A percentile compares a stretch with the other conserved stretches of the same genome.
These are phyloP conservation scores for Phytopythium mirpurense DNA, from an alignment of 352 stramenopile genomes.

Conservation along the genomic window DNA sequence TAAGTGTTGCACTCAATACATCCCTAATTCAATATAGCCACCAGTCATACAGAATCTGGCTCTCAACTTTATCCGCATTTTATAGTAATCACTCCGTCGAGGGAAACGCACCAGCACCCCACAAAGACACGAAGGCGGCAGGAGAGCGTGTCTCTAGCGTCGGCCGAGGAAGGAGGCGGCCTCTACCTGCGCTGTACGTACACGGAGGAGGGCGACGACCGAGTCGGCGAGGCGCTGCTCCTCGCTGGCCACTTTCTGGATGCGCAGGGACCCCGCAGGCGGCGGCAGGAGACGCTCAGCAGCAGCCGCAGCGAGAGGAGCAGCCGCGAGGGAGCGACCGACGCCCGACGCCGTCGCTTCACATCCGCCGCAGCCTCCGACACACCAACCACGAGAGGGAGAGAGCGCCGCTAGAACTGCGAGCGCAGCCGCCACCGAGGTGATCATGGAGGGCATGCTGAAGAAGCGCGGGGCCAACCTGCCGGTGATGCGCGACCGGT, in stretches of 20 bases:
- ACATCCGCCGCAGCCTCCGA: too few species aligned
- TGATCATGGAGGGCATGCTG: slow-evolving; percentile 56
- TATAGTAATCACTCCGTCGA: background rate
- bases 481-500: slow-evolving; percentile 78
- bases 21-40: background rate
- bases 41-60: too few species aligned
- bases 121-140: slow-evolving; percentile 1
- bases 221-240: background rate
- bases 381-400: too few species aligned
- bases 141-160: background rate
- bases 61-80: background rate
- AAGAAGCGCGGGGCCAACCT: slow-evolving; percentile 70
- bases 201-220: background rate
- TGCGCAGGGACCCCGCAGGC: background rate
- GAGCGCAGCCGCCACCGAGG: background rate
- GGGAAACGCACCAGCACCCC: background rate
- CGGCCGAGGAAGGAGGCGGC: background rate
- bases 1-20: too few species aligned
- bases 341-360: too few species aligned
- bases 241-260: background rate
- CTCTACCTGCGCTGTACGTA: background rate
- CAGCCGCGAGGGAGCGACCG: too few species aligned
- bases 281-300: background rate
- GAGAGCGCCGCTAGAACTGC: too few species aligned
- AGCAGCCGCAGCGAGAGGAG: background rate